A percentile compares a stretch with the other conserved stretches of the same genome.
Evolutionary conservation across 2,329 filamentous ascomycete species (phyloP).

Genomic region (Cryphonectria japonica): DNA sequence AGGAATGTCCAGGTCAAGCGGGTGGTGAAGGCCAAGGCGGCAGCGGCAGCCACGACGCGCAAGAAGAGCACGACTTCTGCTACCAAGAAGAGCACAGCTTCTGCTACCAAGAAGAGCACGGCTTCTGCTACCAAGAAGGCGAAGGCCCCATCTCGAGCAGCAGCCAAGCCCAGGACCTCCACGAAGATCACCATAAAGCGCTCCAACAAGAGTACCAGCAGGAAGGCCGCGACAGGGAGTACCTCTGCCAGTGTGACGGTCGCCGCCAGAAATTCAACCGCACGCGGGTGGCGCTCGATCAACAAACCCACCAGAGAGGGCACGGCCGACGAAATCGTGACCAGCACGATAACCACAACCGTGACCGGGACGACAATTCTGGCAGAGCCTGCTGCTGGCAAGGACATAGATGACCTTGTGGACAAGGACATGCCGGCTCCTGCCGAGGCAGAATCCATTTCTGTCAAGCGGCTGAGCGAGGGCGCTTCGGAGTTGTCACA

Average conservation of each 20-base stretch:
- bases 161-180: constrained; percentile 7
- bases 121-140: constrained; percentile 7
- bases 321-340: constrained; percentile 2
- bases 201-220: constrained; percentile 14
- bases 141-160: not conserved
- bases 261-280: not conserved
- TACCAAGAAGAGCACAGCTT: constrained; percentile 7
- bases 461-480: constrained; percentile 25
- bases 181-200: constrained; percentile 9
- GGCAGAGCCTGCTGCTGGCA: constrained; percentile 3
- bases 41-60: not conserved
- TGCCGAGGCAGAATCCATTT: constrained; percentile 23
- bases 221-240: constrained; percentile 20
- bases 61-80: not conserved
- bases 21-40: constrained; percentile 5
- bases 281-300: constrained; percentile 10
- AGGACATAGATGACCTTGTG: constrained; percentile 15
- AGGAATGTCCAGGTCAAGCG: constrained; percentile 11
- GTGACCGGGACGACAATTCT: constrained; percentile 27
- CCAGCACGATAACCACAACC: not conserved
- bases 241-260: constrained; percentile 1
- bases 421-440: not conserved
- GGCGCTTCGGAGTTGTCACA: constrained; percentile 20
- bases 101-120: not conserved
- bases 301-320: constrained; percentile 1